phyloP scores from a whole-genome alignment of 768 basidiomycete species.

The Termitomyces sp. region DNA sequence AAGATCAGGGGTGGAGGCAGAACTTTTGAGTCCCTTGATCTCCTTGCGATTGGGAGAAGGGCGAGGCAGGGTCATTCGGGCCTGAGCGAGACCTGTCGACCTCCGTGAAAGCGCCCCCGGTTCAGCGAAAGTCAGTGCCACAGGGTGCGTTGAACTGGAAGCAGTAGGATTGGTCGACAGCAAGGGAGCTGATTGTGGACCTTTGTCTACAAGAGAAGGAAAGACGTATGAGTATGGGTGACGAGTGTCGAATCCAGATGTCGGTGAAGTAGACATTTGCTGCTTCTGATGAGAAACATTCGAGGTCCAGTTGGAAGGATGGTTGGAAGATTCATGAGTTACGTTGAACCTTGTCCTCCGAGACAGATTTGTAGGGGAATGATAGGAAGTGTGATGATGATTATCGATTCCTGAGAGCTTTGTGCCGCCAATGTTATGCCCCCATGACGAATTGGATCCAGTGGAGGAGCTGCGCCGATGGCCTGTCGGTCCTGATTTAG shows the following conservation, averaged over 20 bases:
- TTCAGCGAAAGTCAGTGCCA: conserved; percentile 25
- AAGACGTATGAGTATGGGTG: conserved; percentile 21
- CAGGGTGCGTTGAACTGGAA: conserved; percentile 4
- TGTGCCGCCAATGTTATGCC: not conserved
- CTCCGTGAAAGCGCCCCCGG: conserved; percentile 16
- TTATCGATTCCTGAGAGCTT: conserved; percentile 23
- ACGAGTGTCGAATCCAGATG: conserved; percentile 15
- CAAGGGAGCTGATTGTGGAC: conserved; percentile 13
- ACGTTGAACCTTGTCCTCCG: not conserved
- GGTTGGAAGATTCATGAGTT: conserved; percentile 4
- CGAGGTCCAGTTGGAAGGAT: not conserved
- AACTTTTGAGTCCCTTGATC: conserved; percentile 40
- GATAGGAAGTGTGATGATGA: conserved; percentile 52
- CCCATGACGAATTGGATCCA: conserved; percentile 11
- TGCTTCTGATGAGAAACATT: not conserved
- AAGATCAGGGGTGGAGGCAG: conserved; percentile 67
- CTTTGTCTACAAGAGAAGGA: conserved; percentile 11
- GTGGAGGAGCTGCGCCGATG: conserved; percentile 16
- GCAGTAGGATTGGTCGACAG: conserved; percentile 6
- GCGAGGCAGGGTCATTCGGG: not conserved
- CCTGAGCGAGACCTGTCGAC: not conserved
- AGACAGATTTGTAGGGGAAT: conserved; percentile 19
- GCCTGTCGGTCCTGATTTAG: not conserved
- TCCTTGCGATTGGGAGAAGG: conserved; percentile 1
- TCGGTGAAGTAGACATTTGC: conserved; percentile 11